Base-by-base conservation (phyloP, 192 early-diverging fungal species). In the Linnemannia elongata region DNA sequence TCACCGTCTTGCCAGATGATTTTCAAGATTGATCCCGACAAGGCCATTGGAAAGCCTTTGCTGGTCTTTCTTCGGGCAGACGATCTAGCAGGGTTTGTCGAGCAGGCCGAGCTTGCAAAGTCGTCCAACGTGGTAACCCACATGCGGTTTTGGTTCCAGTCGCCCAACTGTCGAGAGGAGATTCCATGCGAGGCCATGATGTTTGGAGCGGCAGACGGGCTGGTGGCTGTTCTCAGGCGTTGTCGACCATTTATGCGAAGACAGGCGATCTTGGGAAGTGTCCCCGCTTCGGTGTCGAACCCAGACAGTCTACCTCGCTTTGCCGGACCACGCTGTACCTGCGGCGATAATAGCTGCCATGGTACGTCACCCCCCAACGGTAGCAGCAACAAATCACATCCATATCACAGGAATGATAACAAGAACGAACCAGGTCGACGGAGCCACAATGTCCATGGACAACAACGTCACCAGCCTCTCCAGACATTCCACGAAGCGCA, bases 61-160 rank as follows among this genome's bases (percentile, higher is more conserved):
- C 38, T 84, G 12, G 75, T 80, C n/a, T 84, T 74, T 63, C 66
- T 88, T 38, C 88, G 82, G 6, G 45, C 81, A 12, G 82, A 88
- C 27, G 88, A 88, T 57, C 63, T 84, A 17, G 42, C 36, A 7
- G 69, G 57, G 17, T 80, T 88, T 77, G 77, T 81, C 18, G 81
- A 83, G 44, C 82, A 88, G 47, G 76, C 81, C 17, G 88, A 88
- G 17, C n/a, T 85, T 57, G 88, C 88, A 20, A 88, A 88, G 38
- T 80, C 88, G 5, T 76, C 80, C 20, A 84, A 81, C 33, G 71
- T 71, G 3, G 80, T 88, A 2, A 81, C 88, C 2, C 88, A 88
- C 41, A 86, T 86, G 84, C 74, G 79, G 20, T 81, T 86, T 49
- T 81, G 78, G 75, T 86, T 86, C 55, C 84, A 86, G 39, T 86